Evolutionary conservation across 2,329 filamentous ascomycete genomes (phyloP).

Genomic region (Ophiostoma piceae): DNA sequence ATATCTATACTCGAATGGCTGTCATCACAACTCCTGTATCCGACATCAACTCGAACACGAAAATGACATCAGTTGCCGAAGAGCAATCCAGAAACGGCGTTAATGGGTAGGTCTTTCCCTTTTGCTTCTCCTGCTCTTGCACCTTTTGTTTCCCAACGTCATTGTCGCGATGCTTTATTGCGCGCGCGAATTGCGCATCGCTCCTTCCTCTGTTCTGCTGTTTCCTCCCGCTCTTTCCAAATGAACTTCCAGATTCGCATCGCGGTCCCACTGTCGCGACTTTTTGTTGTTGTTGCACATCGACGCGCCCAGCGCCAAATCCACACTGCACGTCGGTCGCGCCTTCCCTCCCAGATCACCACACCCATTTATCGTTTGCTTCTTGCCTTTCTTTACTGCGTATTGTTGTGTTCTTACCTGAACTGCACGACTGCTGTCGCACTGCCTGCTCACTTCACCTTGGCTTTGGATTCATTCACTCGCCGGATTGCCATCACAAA

Average conservation of each 20-base stretch:
- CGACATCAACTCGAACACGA: slow-evolving; percentile 39
- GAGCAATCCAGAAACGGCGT: slow-evolving; percentile 34
- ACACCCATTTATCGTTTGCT: not conserved
- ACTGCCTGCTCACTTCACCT: not conserved
- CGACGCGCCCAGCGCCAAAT: not conserved
- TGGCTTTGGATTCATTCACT: not conserved
- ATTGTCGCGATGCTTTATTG: not conserved
- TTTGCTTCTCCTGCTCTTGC: not conserved
- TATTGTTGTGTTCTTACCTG: not conserved
- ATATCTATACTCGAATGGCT: slow-evolving; percentile 39
- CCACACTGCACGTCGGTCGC: not conserved
- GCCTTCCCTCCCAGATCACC: not conserved
- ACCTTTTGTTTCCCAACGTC: not conserved
- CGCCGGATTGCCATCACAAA: not conserved
- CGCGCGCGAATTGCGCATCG: not conserved
- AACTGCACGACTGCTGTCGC: not conserved
- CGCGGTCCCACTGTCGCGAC: slow-evolving; percentile 13
- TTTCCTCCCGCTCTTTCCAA: not conserved
- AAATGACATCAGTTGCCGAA: slow-evolving; percentile 48
- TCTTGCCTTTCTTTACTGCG: not conserved
- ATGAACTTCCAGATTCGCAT: not conserved
- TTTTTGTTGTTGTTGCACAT: slow-evolving; percentile 14
- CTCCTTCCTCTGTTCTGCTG: not conserved
- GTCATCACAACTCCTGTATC: slow-evolving; percentile 48
- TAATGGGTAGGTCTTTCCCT: slow-evolving; percentile 52